phyloP scores from a whole-genome alignment of 1,139 yeast species.

The Candida mesenterica region DNA sequence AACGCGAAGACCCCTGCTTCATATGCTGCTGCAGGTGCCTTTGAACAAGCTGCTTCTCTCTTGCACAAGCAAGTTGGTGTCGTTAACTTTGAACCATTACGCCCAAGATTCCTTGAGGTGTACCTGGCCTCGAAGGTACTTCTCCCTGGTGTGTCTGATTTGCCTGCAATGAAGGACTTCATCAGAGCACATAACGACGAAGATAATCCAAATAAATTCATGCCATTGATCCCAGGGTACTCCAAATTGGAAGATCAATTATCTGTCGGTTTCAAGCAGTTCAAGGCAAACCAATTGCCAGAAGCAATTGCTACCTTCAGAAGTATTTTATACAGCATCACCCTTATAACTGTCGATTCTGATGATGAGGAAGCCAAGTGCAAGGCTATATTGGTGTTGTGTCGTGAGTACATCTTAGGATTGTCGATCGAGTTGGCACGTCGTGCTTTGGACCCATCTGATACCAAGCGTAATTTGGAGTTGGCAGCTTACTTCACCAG shows the following conservation, averaged over 20 bases:
- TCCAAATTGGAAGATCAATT: slow-evolving; percentile 65
- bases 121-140: slow-evolving; percentile 77
- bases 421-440: slow-evolving; percentile 86
- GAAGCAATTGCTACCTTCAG: slow-evolving; percentile 81
- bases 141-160: slow-evolving; percentile 66
- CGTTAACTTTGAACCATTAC: slow-evolving; percentile 81
- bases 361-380: slow-evolving; percentile 79
- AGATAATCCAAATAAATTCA: slow-evolving; percentile 53
- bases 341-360: slow-evolving; percentile 67
- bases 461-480: slow-evolving; percentile 83
- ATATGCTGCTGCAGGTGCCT: slow-evolving; percentile 93
- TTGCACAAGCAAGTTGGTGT: slow-evolving; percentile 88
- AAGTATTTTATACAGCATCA: slow-evolving; percentile 70
- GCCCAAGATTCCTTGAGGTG: slow-evolving; percentile 76
- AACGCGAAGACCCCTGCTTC: slow-evolving; percentile 90
- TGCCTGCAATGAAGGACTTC: slow-evolving; percentile 68
- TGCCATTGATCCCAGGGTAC: slow-evolving; percentile 76
- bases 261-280: slow-evolving; percentile 74
- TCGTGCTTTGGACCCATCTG: slow-evolving; percentile 68
- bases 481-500: slow-evolving; percentile 94
- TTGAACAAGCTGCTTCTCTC: slow-evolving; percentile 92
- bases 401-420: slow-evolving; percentile 91
- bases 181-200: slow-evolving; percentile 61
- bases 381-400: slow-evolving; percentile 64
- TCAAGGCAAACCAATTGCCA: slow-evolving; percentile 79